Base-by-base conservation (phyloP, 2,329 filamentous ascomycete genomes). In the Diplodia intermedia region DNA sequence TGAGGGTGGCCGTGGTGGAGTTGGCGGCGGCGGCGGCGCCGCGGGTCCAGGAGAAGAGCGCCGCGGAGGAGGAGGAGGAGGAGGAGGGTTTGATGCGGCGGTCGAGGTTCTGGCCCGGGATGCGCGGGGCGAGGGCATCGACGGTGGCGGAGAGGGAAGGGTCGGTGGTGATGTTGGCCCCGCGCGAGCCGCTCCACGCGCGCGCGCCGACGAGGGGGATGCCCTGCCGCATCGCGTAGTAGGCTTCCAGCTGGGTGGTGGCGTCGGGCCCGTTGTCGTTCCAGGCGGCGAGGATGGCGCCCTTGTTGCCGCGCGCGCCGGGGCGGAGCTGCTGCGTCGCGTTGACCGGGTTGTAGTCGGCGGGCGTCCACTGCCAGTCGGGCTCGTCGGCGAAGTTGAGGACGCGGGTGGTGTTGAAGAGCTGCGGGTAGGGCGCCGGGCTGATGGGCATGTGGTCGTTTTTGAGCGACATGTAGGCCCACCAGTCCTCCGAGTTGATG, bases 1-100 rank as follows among this genome's bases (percentile, higher is more conserved):
- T n/a, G 54, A 56, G n/a, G 54, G 33, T 12, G 53, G 18, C 18
- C 15, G 38, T 84, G 73, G 85, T 84, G 1, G 84, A 85, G 40
- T 89, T 81, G 70, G 88, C 87, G n/a, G 84, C 79, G 2, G 87
- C 81, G 18, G 40, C 6, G 7, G 86, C 86, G 56, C 87, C 84
- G 5, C 82, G 80, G 0, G 80, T 83, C 86, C 86, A 88, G 73
- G 86, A 87, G 9, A 80, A 72, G 1, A 80, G 80, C 4, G 88
- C 79, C 26, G 26, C 26, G 26, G 26, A 26, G 26, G 26, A 26
- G 23, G 26, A 4, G 40, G 40, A 1, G 26, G 26, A 4, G 43
- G 40, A 1, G 26, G 43, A 36, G 29, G 15, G 57, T 9, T 31
- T 12, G 9, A 36, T 2, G 77, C 70, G 2, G 23, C 75, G 78